A percentile compares a stretch with the other conserved stretches of the same genome.
Conservation (phyloP, 2,329 filamentous ascomycete species). For the Gaeumannomyces sp. region DNA sequence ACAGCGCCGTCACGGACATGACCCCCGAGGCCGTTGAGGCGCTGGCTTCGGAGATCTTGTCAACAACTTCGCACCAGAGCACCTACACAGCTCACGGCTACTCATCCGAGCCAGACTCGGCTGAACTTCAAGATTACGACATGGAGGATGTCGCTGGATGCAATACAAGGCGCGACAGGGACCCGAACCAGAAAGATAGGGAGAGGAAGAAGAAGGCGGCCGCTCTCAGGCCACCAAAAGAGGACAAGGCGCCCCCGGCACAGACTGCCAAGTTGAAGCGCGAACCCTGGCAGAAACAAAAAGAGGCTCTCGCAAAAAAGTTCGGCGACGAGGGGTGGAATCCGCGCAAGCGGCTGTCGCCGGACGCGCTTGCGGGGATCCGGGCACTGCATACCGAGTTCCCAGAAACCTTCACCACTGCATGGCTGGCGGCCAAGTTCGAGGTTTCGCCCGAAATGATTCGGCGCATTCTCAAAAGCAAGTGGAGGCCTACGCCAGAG, state of each 20-base stretch:
- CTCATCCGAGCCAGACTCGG: not conserved
- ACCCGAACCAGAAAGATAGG: conserved; percentile 31
- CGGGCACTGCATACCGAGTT: conserved; percentile 72
- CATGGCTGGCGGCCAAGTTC: conserved; percentile 69
- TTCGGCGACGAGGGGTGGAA: conserved; percentile 70
- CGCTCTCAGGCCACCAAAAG: no score
- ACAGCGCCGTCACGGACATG: not conserved
- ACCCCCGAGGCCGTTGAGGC: conserved; percentile 6
- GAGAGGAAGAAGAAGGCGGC: conserved; percentile 31
- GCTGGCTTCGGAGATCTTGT: not conserved
- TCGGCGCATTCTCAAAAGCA: conserved; percentile 75
- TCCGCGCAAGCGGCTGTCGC: conserved; percentile 80
- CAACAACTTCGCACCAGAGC: not conserved
- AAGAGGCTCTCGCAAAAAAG: conserved; percentile 67
- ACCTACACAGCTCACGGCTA: not conserved
- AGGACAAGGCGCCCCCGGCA: not conserved
- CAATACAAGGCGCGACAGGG: conserved; percentile 10
- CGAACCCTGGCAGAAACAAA: conserved; percentile 67
- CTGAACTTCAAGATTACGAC: not conserved
- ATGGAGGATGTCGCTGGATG: conserved; percentile 11
- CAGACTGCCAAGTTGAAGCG: conserved; percentile 12
- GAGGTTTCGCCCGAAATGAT: conserved; percentile 83
- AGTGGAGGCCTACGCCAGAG: conserved; percentile 58
- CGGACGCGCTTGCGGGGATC: conserved; percentile 87
- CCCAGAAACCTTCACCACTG: conserved; percentile 70